A percentile compares a stretch with the other conserved stretches of the same genome.
These are phyloP conservation scores for Phytophthora foliorum DNA, from an alignment of 352 stramenopile species.

Conservation along the genomic window DNA sequence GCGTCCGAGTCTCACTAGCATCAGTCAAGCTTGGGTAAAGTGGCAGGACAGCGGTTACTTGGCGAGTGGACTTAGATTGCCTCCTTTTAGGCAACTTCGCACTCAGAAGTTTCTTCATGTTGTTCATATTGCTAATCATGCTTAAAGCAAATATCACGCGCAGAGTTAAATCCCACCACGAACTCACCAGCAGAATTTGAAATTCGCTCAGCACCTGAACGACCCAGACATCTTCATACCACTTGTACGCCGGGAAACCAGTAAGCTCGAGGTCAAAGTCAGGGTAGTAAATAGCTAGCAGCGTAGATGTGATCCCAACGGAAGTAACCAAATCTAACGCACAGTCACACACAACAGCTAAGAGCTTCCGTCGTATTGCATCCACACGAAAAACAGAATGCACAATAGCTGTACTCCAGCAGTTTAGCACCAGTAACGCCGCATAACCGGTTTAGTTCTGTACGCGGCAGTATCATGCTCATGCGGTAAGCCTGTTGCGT, in stretches of 20 bases:
- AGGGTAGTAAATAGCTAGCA: slow-evolving; percentile 7
- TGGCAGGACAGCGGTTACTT: slow-evolving; percentile 5
- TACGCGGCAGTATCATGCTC: slow-evolving; percentile 23
- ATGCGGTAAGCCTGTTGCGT: slow-evolving; percentile 32
- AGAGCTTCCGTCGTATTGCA: slow-evolving; percentile 26
- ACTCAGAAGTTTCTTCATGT: slow-evolving; percentile 32
- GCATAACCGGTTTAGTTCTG: slow-evolving; percentile 29
- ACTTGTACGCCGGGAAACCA: slow-evolving; percentile 18
- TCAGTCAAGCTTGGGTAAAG: neutral
- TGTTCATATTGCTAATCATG: slow-evolving; percentile 22
- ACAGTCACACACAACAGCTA: slow-evolving; percentile 36
- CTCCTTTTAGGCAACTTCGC: neutral
- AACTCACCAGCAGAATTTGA: slow-evolving; percentile 32
- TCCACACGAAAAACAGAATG: slow-evolving; percentile 14
- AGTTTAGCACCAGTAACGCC: slow-evolving; percentile 34
- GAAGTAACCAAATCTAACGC: slow-evolving; percentile 38
- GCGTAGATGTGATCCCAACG: slow-evolving; percentile 25
- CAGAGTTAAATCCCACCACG: slow-evolving; percentile 24
- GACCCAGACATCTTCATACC: slow-evolving; percentile 46
- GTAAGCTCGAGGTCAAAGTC: slow-evolving; percentile 25
- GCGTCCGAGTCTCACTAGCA: neutral
- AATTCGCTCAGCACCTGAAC: slow-evolving; percentile 43
- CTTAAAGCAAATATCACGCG: slow-evolving; percentile 21
- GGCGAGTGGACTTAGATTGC: neutral
- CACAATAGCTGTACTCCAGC: slow-evolving; percentile 36